Evolutionary conservation across 345 rosid genomes (phyloP).

Genomic region (Erucastrum elatum): DNA sequence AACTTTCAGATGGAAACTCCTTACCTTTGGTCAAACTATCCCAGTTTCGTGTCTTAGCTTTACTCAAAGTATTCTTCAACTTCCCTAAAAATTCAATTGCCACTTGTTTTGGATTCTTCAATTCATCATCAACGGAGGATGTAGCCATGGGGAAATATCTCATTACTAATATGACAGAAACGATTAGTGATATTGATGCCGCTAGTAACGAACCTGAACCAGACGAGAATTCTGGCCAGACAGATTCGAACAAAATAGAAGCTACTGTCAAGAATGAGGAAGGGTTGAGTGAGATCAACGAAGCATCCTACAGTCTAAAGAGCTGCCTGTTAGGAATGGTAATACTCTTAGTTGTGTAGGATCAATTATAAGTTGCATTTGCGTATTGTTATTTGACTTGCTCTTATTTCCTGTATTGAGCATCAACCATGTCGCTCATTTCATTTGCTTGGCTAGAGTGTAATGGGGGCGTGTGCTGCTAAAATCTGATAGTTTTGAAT

Average conservation of each 20-base stretch:
- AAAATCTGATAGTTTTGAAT: constrained; percentile 18
- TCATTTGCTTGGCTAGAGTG: constrained; percentile 16
- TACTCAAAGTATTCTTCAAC: constrained; percentile 63
- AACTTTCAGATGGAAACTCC: constrained; percentile 56
- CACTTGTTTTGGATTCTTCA: constrained; percentile 75
- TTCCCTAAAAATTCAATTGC: constrained; percentile 67
- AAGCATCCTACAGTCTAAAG: constrained; percentile 40
- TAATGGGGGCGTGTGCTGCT: constrained; percentile 5
- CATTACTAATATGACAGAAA: constrained; percentile 56
- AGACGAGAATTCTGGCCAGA: constrained; percentile 42
- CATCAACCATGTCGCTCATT: constrained; percentile 8
- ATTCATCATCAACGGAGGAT: constrained; percentile 52
- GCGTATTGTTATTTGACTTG: neutral
- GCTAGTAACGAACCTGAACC: constrained; percentile 45
- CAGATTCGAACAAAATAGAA: constrained; percentile 38
- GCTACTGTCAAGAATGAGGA: constrained; percentile 37
- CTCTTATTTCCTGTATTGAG: neutral
- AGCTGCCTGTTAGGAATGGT: constrained; percentile 82
- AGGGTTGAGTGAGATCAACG: constrained; percentile 38
- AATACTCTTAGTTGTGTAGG: constrained; percentile 36
- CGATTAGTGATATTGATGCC: constrained; percentile 43
- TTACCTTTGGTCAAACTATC: constrained; percentile 55
- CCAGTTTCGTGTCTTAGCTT: constrained; percentile 58
- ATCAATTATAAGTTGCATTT: constrained; percentile 17
- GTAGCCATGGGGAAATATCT: constrained; percentile 61